Evolutionary conservation across 2,329 filamentous ascomycete genomes (phyloP), one percentile per base, ranked within the genome.

Genomic region (Lasiodiplodia sp.): DNA sequence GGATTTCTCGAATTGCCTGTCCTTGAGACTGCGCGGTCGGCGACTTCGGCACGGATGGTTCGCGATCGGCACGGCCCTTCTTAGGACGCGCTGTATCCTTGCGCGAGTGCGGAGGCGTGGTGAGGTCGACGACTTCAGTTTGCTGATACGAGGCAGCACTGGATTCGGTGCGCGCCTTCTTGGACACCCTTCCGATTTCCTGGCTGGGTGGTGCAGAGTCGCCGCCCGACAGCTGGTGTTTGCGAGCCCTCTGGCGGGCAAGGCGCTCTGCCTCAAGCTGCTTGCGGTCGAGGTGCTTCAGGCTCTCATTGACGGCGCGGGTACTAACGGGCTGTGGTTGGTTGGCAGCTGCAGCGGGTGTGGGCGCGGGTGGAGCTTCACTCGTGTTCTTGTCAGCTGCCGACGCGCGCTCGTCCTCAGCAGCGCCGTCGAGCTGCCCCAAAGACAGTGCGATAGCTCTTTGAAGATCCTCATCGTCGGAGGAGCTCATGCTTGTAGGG

Each of bases 231-330:
- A 37, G 23, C 77, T 87, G 86, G 44, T 88, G 86, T 78, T 94
- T 92, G 53, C 85, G 82, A 44, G 83, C 85, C 49, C 81, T 84
- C 23, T 89, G 78, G 72, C 94, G 87, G 25, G 88, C 89, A 16
- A 97, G 85, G 51, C 95, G 89, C 76, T 96, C 93, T 74, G 89
- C 85, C 78, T 97, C 95, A 93, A 97, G 96, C 65, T 88, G 87
- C 78, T 90, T 93, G 44, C 94, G 87, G 80, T 97, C 87, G 1
- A 97, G 79, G 8, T 25, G 12, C 47, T 38, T 52, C 60, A 64
- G 12, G 3, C 86, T 86, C 0, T 56, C 63, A 18, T 66, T 66
- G 63, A 66, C 12, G 25, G 51, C 4, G 11, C 63, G 63, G 25
- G 21, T 66, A 18, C 21, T 55, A 16, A 14, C 51, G 11, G 14